Evolutionary conservation across 805 yeast genomes (phyloP).

Genomic region (Metschnikowia lachancei): DNA sequence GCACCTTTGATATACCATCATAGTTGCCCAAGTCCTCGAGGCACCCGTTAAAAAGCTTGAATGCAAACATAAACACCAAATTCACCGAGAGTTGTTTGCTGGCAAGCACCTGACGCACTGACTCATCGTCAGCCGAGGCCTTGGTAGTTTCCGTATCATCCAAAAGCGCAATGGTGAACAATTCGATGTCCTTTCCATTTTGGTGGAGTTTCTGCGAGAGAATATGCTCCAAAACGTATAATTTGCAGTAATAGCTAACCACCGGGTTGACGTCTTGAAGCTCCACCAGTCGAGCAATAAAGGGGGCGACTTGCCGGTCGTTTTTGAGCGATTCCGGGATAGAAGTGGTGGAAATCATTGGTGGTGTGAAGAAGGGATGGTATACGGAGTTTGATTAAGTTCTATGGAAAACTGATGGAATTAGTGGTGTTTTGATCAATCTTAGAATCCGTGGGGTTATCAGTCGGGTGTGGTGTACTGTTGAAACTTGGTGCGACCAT

Average conservation of each 20-base stretch:
- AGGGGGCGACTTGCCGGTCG: constrained; percentile 45
- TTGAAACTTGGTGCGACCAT: too few species aligned
- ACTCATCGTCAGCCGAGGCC: constrained; percentile 38
- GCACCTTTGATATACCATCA: constrained; percentile 37
- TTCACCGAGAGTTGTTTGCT: constrained; percentile 52
- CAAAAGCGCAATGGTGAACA: constrained; percentile 57
- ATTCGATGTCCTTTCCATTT: constrained; percentile 52
- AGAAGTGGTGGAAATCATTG: constrained; percentile 3
- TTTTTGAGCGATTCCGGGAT: constrained; percentile 22
- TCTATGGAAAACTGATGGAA: too few species aligned
- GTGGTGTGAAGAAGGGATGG: neutral
- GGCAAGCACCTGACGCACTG: constrained; percentile 47
- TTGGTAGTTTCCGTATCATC: constrained; percentile 68
- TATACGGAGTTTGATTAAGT: too few species aligned
- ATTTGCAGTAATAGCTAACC: constrained; percentile 67
- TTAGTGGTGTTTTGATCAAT: too few species aligned
- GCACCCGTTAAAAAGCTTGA: constrained; percentile 48
- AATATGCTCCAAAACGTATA: constrained; percentile 70
- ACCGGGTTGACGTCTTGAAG: constrained; percentile 57
- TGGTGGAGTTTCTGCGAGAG: constrained; percentile 59
- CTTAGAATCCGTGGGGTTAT: too few species aligned
- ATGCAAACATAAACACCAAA: constrained; percentile 44
- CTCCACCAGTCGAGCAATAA: constrained; percentile 56
- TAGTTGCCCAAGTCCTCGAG: constrained; percentile 43
- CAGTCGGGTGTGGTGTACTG: too few species aligned